Percentiles rank a stretch among this genome's conserved stretches.
These are phyloP conservation scores for Apiospora rasikravindrae DNA, from an alignment of 2,329 filamentous ascomycete species.

Conservation along the genomic window DNA sequence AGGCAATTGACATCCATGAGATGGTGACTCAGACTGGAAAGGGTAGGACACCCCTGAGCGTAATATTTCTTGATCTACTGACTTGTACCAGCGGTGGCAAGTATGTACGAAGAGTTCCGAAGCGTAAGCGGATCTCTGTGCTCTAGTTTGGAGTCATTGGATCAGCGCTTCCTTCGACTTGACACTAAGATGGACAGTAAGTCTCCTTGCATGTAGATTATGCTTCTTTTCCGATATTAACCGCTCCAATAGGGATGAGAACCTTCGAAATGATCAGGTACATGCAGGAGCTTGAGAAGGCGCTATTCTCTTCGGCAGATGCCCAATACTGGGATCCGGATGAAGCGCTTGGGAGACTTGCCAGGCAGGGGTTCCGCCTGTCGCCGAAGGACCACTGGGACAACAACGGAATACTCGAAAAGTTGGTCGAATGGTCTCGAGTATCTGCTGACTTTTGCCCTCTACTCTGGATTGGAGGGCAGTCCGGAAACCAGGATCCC, in stretches of 20 bases:
- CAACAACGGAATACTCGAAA: neutral
- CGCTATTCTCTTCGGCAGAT: neutral
- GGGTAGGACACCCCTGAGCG: neutral
- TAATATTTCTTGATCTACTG: neutral
- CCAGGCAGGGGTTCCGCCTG: neutral
- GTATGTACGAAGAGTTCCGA: neutral
- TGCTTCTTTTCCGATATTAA: neutral
- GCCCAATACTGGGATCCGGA: neutral
- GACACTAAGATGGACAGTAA: neutral
- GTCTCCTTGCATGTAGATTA: neutral
- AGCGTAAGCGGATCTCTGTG: neutral
- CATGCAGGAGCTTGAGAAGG: neutral
- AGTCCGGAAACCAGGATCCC: neutral
- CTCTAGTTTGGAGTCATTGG: neutral
- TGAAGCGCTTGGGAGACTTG: neutral
- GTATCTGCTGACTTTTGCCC: neutral
- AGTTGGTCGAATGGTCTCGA: neutral
- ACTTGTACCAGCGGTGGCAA: neutral
- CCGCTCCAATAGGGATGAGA: neutral
- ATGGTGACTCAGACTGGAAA: neutral
- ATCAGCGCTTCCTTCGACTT: neutral
- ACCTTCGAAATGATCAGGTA: neutral
- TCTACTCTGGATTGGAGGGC: neutral
- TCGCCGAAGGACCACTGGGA: neutral
- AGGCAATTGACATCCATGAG: neutral